A percentile compares a stretch with the other conserved stretches of the same genome.
phyloP scores from a whole-genome alignment of 805 yeast genomes.

The Ogataea corticis region DNA sequence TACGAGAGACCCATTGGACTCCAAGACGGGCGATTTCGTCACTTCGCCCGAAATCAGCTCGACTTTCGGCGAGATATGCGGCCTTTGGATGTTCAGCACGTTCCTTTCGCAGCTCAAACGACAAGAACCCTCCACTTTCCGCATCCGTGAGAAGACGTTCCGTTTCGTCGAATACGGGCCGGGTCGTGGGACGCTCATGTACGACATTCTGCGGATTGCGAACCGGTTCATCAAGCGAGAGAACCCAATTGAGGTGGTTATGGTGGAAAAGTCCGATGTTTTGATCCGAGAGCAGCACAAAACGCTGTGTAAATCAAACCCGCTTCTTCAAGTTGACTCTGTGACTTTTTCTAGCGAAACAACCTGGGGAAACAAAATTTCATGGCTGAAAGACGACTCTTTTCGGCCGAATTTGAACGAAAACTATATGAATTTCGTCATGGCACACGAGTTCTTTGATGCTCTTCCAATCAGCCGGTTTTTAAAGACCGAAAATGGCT shows the following conservation, averaged over 20 bases:
- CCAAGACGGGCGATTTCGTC: conserved; percentile 64
- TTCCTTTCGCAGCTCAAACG: conserved; percentile 63
- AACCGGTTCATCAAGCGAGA: conserved; percentile 38
- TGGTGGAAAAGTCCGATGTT: conserved; percentile 74
- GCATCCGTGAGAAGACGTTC: conserved; percentile 34
- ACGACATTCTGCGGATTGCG: conserved; percentile 56
- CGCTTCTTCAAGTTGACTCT: conserved; percentile 32
- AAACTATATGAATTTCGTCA: conserved; percentile 52
- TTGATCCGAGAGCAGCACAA: conserved; percentile 58
- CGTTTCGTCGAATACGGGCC: conserved; percentile 80
- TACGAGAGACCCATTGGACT: conserved; percentile 63
- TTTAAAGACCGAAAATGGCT: conserved; percentile 60
- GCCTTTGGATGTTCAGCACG: conserved; percentile 62
- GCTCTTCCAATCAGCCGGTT: conserved; percentile 80
- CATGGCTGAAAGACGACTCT: conserved; percentile 59
- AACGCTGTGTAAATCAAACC: conserved; percentile 41
- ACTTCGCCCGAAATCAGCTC: conserved; percentile 88
- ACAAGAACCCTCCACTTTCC: conserved; percentile 23
- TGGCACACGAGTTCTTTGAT: conserved; percentile 88
- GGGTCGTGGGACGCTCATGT: conserved; percentile 78
- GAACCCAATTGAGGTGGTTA: conserved; percentile 44
- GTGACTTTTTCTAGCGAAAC: conserved; percentile 40
- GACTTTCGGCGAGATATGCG: conserved; percentile 83
- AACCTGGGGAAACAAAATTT: conserved; percentile 51
- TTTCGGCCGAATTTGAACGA: conserved; percentile 39